Percentiles rank a stretch among this genome's conserved stretches.
Conservation (phyloP, 176 grass and related monocot genomes). For the Oryza glumipatula region DNA sequence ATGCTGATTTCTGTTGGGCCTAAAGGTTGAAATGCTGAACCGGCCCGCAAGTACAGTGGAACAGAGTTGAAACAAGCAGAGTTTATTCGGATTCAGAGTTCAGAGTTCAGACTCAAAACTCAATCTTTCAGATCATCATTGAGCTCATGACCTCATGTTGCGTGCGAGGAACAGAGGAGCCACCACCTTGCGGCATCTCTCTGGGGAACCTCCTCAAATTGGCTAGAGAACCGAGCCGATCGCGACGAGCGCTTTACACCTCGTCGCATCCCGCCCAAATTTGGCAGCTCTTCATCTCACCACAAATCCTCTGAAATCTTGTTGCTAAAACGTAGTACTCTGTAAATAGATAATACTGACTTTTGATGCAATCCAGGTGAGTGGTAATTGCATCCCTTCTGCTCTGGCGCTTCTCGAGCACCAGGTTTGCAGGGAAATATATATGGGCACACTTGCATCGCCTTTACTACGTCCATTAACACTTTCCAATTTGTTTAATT, state of each 20-base stretch:
- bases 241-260: neutral
- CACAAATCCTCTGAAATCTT: no score
- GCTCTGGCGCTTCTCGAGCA: neutral
- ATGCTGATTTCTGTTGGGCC: neutral
- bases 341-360: no score
- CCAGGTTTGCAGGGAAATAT: neutral
- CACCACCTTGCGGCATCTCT: neutral
- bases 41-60: no score
- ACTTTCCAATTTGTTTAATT: conserved; percentile 21
- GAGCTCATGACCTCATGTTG: neutral
- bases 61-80: no score
- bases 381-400: neutral
- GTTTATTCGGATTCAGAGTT: neutral
- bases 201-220: neutral
- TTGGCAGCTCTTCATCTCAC: neutral
- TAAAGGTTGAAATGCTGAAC: neutral
- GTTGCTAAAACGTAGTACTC: no score
- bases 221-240: neutral
- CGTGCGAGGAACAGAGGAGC: neutral
- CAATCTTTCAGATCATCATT: no score
- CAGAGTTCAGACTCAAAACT: no score
- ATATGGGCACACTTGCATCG: conserved; percentile 5
- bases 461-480: neutral
- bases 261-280: neutral
- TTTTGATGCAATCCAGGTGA: neutral